Percentiles rank a stretch among this genome's conserved stretches.
These are phyloP conservation scores for Cymbidium sinense DNA, from an alignment of 106 monocot genomes.

Conservation along the genomic window DNA sequence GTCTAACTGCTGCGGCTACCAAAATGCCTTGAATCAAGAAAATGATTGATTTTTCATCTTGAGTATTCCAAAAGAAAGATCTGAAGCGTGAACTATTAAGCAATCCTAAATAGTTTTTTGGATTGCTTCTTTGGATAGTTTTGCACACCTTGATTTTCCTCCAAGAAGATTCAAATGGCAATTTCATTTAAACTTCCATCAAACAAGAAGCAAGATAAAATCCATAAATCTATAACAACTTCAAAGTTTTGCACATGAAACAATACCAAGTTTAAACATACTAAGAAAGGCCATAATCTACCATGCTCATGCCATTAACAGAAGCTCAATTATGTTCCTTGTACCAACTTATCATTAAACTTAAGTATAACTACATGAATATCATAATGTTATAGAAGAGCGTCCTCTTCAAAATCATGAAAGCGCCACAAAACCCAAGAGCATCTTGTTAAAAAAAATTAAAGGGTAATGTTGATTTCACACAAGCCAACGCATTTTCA, in stretches of 20 bases:
- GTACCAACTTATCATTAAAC: neutral
- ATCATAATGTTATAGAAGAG: neutral
- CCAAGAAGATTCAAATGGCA: neutral
- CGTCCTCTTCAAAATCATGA: neutral
- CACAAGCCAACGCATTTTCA: neutral
- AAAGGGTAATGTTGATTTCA: neutral
- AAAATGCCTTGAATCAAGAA: neutral
- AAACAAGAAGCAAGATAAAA: neutral
- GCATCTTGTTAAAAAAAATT: neutral
- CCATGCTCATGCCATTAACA: neutral
- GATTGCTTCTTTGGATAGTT: neutral
- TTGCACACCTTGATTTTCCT: neutral
- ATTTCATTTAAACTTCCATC: neutral
- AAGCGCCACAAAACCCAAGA: neutral
- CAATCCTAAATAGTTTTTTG: neutral
- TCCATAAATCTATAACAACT: neutral
- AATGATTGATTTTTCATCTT: neutral
- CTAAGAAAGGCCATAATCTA: neutral
- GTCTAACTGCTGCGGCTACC: neutral
- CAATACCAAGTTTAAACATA: neutral
- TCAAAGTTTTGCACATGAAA: neutral
- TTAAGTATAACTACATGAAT: neutral
- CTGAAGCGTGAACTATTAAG: neutral
- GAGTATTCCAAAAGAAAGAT: neutral
- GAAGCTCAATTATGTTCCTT: neutral